Conservation (phyloP, 768 basidiomycete species). For the Hericium coralloides region DNA sequence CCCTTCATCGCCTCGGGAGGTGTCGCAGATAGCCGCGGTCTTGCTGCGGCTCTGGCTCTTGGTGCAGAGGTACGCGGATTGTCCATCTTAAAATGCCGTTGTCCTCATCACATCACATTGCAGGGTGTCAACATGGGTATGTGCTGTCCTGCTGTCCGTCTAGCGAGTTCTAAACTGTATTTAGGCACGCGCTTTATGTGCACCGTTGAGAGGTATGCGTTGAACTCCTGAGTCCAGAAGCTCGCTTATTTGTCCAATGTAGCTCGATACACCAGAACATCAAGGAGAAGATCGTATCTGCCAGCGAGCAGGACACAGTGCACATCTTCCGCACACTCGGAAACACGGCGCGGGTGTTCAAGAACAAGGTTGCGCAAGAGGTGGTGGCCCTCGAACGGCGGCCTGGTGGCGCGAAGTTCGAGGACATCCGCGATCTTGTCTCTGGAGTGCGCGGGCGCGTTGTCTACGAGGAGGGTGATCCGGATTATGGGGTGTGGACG, state of each 20-base stretch:
- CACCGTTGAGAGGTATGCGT: slow-evolving; percentile 64
- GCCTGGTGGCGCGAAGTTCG: slow-evolving; percentile 82
- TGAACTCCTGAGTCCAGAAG: neutral
- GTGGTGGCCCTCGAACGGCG: slow-evolving; percentile 78
- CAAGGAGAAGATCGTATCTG: slow-evolving; percentile 81
- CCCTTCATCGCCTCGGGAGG: slow-evolving; percentile 92
- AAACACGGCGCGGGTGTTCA: slow-evolving; percentile 81
- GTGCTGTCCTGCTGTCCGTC: slow-evolving; percentile 3
- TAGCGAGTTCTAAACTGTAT: neutral
- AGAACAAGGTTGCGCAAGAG: slow-evolving; percentile 74
- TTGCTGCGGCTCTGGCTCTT: slow-evolving; percentile 73
- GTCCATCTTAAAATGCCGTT: no score
- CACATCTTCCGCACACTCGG: slow-evolving; percentile 86
- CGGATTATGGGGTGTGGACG: slow-evolving; percentile 83
- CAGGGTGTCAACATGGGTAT: slow-evolving; percentile 66
- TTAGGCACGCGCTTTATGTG: slow-evolving; percentile 83
- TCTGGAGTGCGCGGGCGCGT: slow-evolving; percentile 57
- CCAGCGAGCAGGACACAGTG: slow-evolving; percentile 74
- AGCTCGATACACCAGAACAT: slow-evolving; percentile 85
- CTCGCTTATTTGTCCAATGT: neutral
- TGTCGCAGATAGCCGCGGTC: slow-evolving; percentile 76
- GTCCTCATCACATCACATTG: neutral
- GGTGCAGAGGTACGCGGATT: slow-evolving; percentile 51
- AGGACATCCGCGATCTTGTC: slow-evolving; percentile 73
- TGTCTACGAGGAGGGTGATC: slow-evolving; percentile 80